Evolutionary conservation across 495 filamentous ascomycete species (phyloP), one percentile per base, ranked within the genome.

Genomic region (Daldinia concentrica): DNA sequence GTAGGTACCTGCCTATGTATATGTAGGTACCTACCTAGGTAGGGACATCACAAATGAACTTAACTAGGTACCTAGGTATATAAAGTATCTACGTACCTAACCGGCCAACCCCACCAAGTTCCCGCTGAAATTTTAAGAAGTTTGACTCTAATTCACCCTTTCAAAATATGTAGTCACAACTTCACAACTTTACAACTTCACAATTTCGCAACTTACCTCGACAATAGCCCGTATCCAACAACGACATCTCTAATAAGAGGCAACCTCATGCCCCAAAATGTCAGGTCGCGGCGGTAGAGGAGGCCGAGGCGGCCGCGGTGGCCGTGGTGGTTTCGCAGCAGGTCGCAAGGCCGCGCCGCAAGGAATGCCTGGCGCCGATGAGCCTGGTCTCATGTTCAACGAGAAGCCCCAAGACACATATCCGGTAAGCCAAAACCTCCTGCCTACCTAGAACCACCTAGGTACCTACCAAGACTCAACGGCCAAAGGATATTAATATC

Each of bases 341-440:
- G 73, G 72, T 30, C 74, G 68, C n/a, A 78, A 78, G 52, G 60
- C 71, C 3, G 73, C 60, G 36, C 76, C 70, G 4, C 73, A 72
- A 52, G 78, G 78, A 34, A 79, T 75, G 72, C 76, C 72, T n/a
- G 71, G 72, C 69, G 77, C 73, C 37, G 77, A 79, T 29, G 77
- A 79, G 17, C 77, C 77, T 12, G 65, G 64, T 6, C 50, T 79
- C 24, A 71, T 72, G 37, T 71, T 76, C 9, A 73, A 76, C 19
- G 73, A 74, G 55, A 64, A 74, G 41, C 77, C 77, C 24, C 71
- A 71, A 29, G 77, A 77, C 15, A 75, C 73, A 12, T 79, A 77
- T 30, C 77, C 77, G 0, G 77, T 79, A 73, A 26, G 62, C 22
- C 4, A 29, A 29, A 11, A 57, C 15, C 34, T 36, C 9, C 32